Conservation (phyloP, 1,139 yeast species). For the Debaryomyces nepalensis region DNA sequence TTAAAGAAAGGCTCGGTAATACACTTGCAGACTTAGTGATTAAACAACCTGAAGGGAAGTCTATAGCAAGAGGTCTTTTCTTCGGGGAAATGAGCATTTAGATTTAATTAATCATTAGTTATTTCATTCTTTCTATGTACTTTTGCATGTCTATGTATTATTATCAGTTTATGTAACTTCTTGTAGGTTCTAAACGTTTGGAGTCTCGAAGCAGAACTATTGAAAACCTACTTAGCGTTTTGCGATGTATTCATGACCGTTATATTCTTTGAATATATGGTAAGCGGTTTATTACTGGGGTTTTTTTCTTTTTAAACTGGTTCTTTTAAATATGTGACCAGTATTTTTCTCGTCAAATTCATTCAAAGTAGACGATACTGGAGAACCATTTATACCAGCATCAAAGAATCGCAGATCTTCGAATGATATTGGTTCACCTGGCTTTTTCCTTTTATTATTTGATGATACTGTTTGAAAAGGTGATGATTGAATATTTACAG, state of each 20-base stretch:
- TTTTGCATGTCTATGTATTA: constrained; percentile 8
- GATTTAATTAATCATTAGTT: constrained; percentile 8
- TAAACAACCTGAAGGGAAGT: constrained; percentile 57
- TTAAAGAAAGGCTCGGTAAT: constrained; percentile 65
- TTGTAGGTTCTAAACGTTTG: constrained; percentile 8
- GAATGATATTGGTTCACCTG: constrained; percentile 42
- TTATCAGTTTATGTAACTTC: constrained; percentile 1
- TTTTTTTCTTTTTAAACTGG: constrained; percentile 5
- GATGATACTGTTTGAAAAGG: constrained; percentile 19
- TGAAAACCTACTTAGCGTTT: too few species aligned
- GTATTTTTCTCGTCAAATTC: constrained; percentile 5
- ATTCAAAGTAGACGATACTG: constrained; percentile 16
- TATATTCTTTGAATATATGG: background rate
- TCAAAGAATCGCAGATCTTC: constrained; percentile 39
- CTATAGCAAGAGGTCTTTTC: constrained; percentile 70
- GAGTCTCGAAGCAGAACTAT: too few species aligned
- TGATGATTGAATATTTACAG: constrained; percentile 21
- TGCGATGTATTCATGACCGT: too few species aligned
- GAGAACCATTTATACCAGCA: constrained; percentile 29
- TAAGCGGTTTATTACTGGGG: background rate
- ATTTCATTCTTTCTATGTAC: constrained; percentile 9
- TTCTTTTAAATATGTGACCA: constrained; percentile 3
- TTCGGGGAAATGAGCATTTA: constrained; percentile 60
- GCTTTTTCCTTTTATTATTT: constrained; percentile 23
- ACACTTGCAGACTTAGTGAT: constrained; percentile 56